These are phyloP conservation scores for Boeremia lycopersici DNA, from an alignment of 2,329 filamentous ascomycete species.

Conservation along the genomic window DNA sequence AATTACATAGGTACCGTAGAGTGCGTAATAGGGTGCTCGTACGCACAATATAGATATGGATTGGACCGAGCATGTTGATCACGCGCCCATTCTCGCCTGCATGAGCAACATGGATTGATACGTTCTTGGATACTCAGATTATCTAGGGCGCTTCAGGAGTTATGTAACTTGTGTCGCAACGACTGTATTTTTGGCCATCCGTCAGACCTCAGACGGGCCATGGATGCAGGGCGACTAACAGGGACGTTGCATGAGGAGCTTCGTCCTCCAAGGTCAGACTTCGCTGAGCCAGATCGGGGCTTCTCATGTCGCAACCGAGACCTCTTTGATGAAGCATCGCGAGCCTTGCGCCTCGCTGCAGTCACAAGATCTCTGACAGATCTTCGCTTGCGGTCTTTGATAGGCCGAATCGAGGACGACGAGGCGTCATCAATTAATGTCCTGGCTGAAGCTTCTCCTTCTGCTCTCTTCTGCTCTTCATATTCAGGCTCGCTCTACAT, in stretches of 20 bases:
- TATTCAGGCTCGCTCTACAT: background rate
- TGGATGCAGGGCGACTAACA: no score
- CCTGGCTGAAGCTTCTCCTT: background rate
- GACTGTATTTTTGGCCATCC: background rate
- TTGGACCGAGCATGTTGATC: no score
- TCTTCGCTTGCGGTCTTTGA: slow-evolving; percentile 1
- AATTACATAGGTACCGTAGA: no score
- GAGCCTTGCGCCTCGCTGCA: slow-evolving; percentile 1
- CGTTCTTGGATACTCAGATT: background rate
- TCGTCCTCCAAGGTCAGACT: background rate
- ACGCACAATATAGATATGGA: no score
- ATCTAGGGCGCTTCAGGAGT: background rate
- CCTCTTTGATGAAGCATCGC: background rate
- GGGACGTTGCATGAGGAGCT: background rate
- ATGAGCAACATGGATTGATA: background rate
- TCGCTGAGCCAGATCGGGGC: background rate
- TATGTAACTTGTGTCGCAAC: background rate
- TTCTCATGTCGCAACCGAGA: background rate
- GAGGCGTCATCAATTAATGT: background rate
- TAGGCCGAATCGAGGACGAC: background rate
- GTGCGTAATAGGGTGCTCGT: no score
- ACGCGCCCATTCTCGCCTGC: no score
- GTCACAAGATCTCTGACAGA: background rate
- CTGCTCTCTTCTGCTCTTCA: background rate
- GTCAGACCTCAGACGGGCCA: background rate